phyloP scores from a whole-genome alignment of 2,329 filamentous ascomycete species.

The Epichloe festucae region DNA sequence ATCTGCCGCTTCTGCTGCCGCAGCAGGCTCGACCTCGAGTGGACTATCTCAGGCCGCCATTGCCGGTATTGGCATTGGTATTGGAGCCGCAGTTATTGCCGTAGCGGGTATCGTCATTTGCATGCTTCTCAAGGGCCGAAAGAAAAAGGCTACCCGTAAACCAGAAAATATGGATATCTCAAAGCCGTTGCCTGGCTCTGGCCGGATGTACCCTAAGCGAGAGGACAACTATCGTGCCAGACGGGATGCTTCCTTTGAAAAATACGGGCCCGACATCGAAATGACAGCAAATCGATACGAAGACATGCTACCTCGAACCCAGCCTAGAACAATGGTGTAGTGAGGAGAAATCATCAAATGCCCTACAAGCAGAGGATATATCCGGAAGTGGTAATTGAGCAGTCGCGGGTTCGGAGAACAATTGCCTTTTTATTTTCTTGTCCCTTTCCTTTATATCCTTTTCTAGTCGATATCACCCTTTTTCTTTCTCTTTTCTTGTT shows the following conservation, averaged over 20 bases:
- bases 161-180: slow-evolving; percentile 31
- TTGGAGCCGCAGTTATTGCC: slow-evolving; percentile 28
- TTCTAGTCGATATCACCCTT: not conserved
- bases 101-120: slow-evolving; percentile 26
- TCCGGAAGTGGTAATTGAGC: not conserved
- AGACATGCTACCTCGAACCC: slow-evolving; percentile 40
- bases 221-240: slow-evolving; percentile 13
- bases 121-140: slow-evolving; percentile 22
- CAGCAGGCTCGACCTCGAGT: slow-evolving; percentile 1
- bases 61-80: slow-evolving; percentile 36
- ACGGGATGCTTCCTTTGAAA: slow-evolving; percentile 20
- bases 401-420: not conserved
- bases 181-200: slow-evolving; percentile 35
- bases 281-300: slow-evolving; percentile 41
- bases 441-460: not conserved
- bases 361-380: not conserved
- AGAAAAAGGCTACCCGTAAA: slow-evolving; percentile 7
- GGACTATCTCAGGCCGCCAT: slow-evolving; percentile 31
- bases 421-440: not conserved
- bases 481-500: not conserved
- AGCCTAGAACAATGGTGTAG: slow-evolving; percentile 32
- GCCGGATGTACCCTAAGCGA: slow-evolving; percentile 23
- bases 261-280: slow-evolving; percentile 32
- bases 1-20: slow-evolving; percentile 3
- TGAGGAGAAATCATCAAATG: not conserved